Conservation (phyloP, 2,329 filamentous ascomycete species). For the Gnomoniopsis smithogilvyi region DNA sequence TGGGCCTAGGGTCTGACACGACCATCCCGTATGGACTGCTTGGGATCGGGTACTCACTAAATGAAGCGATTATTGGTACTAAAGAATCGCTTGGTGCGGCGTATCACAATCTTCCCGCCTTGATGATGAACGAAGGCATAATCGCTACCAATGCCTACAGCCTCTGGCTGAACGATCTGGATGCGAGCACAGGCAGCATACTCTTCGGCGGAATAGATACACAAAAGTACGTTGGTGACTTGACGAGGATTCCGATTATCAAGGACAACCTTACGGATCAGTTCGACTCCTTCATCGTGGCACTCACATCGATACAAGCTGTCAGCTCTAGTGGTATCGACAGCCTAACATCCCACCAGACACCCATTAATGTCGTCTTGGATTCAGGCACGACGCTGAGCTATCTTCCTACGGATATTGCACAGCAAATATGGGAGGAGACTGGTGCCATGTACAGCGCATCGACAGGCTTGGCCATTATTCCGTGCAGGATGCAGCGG, state of each 20-base stretch:
- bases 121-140: slow-evolving; percentile 58
- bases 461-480: slow-evolving; percentile 35
- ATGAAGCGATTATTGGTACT: slow-evolving; percentile 44
- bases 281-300: slow-evolving; percentile 46
- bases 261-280: slow-evolving; percentile 33
- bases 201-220: slow-evolving; percentile 81
- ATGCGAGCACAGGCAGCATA: slow-evolving; percentile 64
- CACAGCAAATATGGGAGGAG: slow-evolving; percentile 49
- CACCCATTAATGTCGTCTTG: slow-evolving; percentile 60
- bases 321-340: slow-evolving; percentile 48
- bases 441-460: slow-evolving; percentile 47
- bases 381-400: slow-evolving; percentile 74
- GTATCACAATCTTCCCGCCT: slow-evolving; percentile 61
- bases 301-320: slow-evolving; percentile 45
- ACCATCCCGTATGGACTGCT: slow-evolving; percentile 56
- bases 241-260: slow-evolving; percentile 60
- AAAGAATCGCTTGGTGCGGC: slow-evolving; percentile 23
- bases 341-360: slow-evolving; percentile 36
- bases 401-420: slow-evolving; percentile 64
- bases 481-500: slow-evolving; percentile 47
- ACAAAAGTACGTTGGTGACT: slow-evolving; percentile 64
- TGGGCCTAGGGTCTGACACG: slow-evolving; percentile 54
- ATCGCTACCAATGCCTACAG: slow-evolving; percentile 70
- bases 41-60: slow-evolving; percentile 57
- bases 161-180: slow-evolving; percentile 62